phyloP scores from a whole-genome alignment of 192 early-diverging fungal species.

The Chytriomyces sp. region DNA sequence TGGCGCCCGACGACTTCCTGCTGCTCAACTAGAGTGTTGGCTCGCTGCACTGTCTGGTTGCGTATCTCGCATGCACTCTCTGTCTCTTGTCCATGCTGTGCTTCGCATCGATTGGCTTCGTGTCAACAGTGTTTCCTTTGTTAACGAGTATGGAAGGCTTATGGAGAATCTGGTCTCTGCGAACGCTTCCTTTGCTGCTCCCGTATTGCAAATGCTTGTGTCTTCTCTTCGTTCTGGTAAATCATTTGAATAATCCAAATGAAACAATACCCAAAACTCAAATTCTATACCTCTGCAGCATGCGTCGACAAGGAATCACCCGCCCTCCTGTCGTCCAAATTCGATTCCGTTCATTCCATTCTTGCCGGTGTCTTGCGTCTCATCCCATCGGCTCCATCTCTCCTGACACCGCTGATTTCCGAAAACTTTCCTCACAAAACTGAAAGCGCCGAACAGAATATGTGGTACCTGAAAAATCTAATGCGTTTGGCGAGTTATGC shows the following conservation, averaged over 20 bases:
- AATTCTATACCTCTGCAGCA: neutral
- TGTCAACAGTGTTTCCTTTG: conserved; percentile 37
- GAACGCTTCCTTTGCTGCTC: conserved; percentile 69
- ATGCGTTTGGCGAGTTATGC: conserved; percentile 79
- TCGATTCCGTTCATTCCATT: conserved; percentile 67
- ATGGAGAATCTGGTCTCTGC: conserved; percentile 78
- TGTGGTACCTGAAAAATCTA: conserved; percentile 75
- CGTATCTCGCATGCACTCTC: conserved; percentile 3
- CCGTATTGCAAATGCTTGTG: conserved; percentile 67
- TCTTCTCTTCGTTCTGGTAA: conserved; percentile 58
- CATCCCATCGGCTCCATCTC: conserved; percentile 71
- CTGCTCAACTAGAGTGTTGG: neutral
- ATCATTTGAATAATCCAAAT: no score
- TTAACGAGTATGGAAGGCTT: conserved; percentile 63
- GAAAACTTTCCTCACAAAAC: conserved; percentile 76
- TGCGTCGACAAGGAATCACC: neutral
- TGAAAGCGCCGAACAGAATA: conserved; percentile 60
- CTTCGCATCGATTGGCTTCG: neutral
- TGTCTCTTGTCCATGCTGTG: neutral
- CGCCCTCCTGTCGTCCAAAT: conserved; percentile 33
- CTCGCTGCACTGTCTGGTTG: neutral
- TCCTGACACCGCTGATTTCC: conserved; percentile 64
- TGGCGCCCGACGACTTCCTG: no score
- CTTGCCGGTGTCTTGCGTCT: conserved; percentile 65
- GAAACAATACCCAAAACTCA: no score